Base-by-base conservation (phyloP, 2,329 filamentous ascomycete genomes). In the Ascochyta viciae-villosae region DNA sequence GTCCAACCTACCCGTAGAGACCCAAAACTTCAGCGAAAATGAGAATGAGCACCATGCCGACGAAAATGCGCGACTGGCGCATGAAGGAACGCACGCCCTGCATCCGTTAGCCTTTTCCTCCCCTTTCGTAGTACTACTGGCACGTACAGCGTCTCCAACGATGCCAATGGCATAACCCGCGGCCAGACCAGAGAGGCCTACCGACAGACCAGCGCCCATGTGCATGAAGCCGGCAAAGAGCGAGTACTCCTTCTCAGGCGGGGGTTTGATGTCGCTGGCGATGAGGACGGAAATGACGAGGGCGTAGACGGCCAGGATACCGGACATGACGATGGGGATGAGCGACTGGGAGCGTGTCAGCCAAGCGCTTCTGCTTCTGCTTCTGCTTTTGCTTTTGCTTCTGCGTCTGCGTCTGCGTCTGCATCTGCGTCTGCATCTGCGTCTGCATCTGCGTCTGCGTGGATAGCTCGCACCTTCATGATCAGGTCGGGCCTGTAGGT, bases 1-100 rank as follows among this genome's bases (percentile, higher is more conserved):
- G 22, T 23, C 16, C 12, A 29, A 60, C 89, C 66, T 83, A 96
- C 92, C 95, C 95, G 72, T 99, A 99, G 29, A 99, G 88, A 76
- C 95, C 95, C 74, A 99, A 76, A 16, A 99, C 95, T 83, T 99
- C 95, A 54, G 92, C 95, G 75, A 99, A 99, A 85, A 99, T 99
- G 62, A 98, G 85, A 67, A 98, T 98, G 70, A 99, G 81, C 42
- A 99, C 94, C 95, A 98, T 98, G 77, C 95, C 95, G 45, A 99
- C 95, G 69, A 97, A 99, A 64, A 99, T 90, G 62, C 94, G 87
- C 45, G 91, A 96, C 78, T 99, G 95, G 71, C 92, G 87, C 92
- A 99, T 96, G 81, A 96, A 98, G 54, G 92, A 88, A 68, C 95
- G 88, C 49, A 98, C 94, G 58, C 95, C 86, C 83, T 86, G 55